These are phyloP conservation scores for Linanthus parryae DNA, from an alignment of 148 eudicot species.

Conservation along the genomic window DNA sequence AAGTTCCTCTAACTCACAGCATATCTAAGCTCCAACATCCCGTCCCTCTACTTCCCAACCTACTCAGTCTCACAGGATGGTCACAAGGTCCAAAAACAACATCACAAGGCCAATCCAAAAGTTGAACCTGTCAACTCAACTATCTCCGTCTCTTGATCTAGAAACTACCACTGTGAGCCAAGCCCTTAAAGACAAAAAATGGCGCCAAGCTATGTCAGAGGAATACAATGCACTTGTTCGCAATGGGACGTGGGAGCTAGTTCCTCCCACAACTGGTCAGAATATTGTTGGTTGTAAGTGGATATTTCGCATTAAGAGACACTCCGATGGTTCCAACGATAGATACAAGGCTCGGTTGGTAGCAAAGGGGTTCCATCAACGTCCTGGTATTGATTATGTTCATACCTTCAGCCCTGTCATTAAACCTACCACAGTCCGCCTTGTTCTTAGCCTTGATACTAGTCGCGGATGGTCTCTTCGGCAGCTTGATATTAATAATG, in stretches of 20 bases:
- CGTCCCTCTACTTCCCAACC: too few species aligned
- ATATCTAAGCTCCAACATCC: too few species aligned
- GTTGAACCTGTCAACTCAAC: not conserved
- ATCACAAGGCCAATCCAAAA: not conserved
- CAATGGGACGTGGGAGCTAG: conserved; percentile 5
- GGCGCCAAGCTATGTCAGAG: conserved; percentile 2
- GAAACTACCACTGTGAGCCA: not conserved
- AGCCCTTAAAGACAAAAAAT: not conserved
- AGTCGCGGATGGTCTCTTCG: too few species aligned
- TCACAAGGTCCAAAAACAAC: not conserved
- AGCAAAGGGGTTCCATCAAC: not conserved
- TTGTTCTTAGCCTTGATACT: not conserved
- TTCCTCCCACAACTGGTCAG: not conserved
- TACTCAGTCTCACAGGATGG: not conserved
- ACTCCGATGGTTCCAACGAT: not conserved
- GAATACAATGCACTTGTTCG: not conserved
- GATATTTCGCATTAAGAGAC: not conserved
- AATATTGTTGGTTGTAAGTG: conserved; percentile 9
- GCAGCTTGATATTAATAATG: not conserved
- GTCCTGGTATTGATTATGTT: not conserved
- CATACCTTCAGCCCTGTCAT: not conserved
- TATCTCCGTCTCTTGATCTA: not conserved
- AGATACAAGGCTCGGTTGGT: conserved; percentile 1
- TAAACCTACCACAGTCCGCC: not conserved
- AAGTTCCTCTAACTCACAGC: too few species aligned